Evolutionary conservation across 1,284 basidiomycete species (phyloP), one percentile per base, ranked within the genome.

Genomic region (Boletus semigastroideus): DNA sequence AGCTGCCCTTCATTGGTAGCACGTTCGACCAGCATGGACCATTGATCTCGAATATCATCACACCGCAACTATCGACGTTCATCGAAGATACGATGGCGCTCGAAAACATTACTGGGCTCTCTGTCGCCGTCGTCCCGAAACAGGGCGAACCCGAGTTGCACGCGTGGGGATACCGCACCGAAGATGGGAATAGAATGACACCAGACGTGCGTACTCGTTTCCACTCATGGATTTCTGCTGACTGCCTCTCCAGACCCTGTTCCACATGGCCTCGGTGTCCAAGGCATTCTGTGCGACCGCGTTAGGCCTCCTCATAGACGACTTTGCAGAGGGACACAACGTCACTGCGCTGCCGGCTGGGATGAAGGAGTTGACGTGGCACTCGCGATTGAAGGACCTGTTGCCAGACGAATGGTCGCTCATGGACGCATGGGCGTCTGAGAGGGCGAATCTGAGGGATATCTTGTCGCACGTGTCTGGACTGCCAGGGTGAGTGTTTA

Each of bases 221-320:
- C 27, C 31, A 7, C 25, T 25, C 25, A 34, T 34, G 13, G 33
- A 4, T 13, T 14, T 11, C n/a, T 25, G 25, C 25, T 25, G 25
- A 25, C 3, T 19, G 4, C 36, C 2, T 9, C 2, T 42, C 1
- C 34, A 77, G 74, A 77, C 74, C 0, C 47, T 73, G 14, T 74
- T 75, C 54, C 56, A 60, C 34, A 61, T 75, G 27, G 74, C 59
- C 1, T 72, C 70, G 0, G 63, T 66, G 36, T 74, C 71, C 19
- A 74, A 77, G 51, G 70, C 71, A 1, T 77, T 78, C 59, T 62
- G 75, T n/a, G 63, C 68, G 1, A 64, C 63, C 0, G 60, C 72
- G 2, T 47, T 78, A 2, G 75, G 75, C 0, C 65, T 77, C 11
- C 64, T 77, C 14, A 71, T 75, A 20, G 68, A 74, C 30, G 69